Conservation (phyloP, 495 filamentous ascomycete genomes). For the Schizothecium vesticola region DNA sequence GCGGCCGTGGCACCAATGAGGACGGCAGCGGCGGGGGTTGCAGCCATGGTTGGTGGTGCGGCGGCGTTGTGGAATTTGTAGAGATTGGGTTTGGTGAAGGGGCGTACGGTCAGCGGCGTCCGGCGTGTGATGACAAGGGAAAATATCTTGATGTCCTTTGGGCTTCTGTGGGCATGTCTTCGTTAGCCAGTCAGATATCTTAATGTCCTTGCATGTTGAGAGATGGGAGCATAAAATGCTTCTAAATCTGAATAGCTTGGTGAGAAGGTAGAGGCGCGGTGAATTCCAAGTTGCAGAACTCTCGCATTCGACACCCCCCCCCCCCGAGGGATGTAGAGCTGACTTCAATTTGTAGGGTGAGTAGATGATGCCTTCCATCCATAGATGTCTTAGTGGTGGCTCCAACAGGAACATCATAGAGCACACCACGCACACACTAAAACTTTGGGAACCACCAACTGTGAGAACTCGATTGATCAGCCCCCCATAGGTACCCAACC, state of each 20-base stretch:
- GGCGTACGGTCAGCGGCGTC: neutral
- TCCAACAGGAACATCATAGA: neutral
- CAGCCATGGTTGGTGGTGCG: constrained; percentile 36
- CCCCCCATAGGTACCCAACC: neutral
- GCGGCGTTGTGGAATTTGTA: constrained; percentile 14
- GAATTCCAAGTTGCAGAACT: neutral
- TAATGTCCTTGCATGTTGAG: neutral
- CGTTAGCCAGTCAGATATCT: neutral
- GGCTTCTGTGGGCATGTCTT: neutral
- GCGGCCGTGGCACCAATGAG: constrained; percentile 21
- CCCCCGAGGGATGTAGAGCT: neutral
- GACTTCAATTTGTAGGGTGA: neutral
- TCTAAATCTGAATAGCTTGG: too few relatives aligned
- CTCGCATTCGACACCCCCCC: neutral
- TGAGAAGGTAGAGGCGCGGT: neutral
- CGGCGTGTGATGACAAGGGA: neutral
- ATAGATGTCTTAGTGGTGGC: neutral
- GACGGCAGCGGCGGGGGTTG: constrained; percentile 29
- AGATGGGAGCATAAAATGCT: neutral
- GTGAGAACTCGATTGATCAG: neutral
- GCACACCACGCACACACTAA: neutral
- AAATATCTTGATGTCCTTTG: neutral
- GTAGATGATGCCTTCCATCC: neutral
- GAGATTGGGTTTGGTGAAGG: neutral
- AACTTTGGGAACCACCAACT: neutral